phyloP scores from a whole-genome alignment of 176 grass and related monocot species.

The Triticum urartu region DNA sequence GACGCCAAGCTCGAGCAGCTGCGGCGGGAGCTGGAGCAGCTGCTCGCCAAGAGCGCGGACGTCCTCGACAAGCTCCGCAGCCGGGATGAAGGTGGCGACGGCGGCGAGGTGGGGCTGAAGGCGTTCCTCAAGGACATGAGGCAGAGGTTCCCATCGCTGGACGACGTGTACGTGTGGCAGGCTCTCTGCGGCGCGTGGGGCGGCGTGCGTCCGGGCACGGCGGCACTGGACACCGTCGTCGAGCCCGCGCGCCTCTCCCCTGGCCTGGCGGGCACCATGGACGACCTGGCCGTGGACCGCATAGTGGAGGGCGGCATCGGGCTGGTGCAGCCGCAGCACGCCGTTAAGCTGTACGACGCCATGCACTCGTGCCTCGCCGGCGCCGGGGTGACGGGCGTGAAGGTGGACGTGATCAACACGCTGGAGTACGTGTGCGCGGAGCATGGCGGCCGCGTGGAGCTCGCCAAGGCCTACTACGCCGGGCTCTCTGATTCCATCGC shows the following conservation, averaged over 20 bases:
- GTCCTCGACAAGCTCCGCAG: neutral
- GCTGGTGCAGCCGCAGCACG: too few species aligned
- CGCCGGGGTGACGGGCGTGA: too few species aligned
- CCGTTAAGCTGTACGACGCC: too few species aligned
- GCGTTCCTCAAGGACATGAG: conserved; percentile 65
- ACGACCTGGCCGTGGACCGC: too few species aligned
- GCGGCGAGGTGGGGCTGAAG: conserved; percentile 28
- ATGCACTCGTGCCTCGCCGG: too few species aligned
- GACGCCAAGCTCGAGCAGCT: neutral
- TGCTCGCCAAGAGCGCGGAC: neutral
- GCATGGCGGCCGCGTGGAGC: conserved; percentile 55
- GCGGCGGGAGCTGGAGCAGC: neutral
- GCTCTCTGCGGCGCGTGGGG: too few species aligned
- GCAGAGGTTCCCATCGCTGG: neutral
- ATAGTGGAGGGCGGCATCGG: too few species aligned
- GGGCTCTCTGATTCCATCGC: conserved; percentile 45
- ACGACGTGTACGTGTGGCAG: too few species aligned
- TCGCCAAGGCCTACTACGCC: conserved; percentile 61
- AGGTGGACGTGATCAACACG: too few species aligned
- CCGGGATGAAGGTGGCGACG: too few species aligned
- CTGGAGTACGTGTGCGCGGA: neutral
- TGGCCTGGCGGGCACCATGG: too few species aligned
- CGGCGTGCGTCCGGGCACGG: neutral
- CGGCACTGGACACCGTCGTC: conserved; percentile 4
- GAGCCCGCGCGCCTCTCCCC: neutral